Percentiles rank a stretch among this genome's conserved stretches.
Conservation (phyloP, 2,329 filamentous ascomycete genomes). For the Talaromyces funiculosus region DNA sequence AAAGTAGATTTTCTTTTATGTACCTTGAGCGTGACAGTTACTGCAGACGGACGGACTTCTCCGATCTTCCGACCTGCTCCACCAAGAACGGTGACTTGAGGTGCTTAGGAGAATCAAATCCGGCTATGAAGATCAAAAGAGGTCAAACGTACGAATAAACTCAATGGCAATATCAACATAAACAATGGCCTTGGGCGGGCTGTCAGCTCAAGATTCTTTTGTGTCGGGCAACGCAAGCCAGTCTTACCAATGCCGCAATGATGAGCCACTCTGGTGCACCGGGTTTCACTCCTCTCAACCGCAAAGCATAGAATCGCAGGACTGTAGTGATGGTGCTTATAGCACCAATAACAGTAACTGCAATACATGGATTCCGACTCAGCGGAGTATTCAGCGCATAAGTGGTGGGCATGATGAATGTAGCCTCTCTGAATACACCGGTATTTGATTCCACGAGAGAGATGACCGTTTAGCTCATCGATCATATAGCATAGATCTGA, state of each 20-base stretch:
- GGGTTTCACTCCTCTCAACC: neutral
- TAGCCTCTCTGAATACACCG: neutral
- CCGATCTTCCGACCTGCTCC: neutral
- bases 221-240: neutral
- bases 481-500: neutral
- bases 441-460: neutral
- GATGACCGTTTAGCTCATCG: neutral
- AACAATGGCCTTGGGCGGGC: neutral
- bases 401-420: neutral
- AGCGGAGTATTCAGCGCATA: neutral
- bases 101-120: neutral
- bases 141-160: neutral
- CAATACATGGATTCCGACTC: neutral
- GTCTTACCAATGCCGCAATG: neutral
- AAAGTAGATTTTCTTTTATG: neutral
- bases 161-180: neutral
- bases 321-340: neutral
- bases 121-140: neutral
- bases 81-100: neutral
- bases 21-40: neutral
- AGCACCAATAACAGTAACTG: neutral
- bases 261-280: neutral
- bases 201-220: neutral
- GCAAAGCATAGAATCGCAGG: neutral
- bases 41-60: neutral